Evolutionary conservation across 23 red algal species (phyloP), one percentile per base, ranked within the genome.

Genomic region (Chondrus crispus): DNA sequence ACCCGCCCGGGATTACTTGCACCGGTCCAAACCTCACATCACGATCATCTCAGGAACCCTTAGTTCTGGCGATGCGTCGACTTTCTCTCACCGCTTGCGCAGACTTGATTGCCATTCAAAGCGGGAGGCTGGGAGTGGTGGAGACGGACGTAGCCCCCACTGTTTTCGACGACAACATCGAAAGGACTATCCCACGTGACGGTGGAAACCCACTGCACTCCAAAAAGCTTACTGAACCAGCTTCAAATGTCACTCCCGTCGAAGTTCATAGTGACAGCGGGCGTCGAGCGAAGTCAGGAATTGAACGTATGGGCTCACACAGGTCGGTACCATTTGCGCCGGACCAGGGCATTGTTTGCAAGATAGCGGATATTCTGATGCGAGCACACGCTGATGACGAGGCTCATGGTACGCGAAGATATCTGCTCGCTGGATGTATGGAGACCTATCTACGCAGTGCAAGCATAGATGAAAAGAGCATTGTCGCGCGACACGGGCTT

Each of bases 371-470:
- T 62, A 50, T 90, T 47, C 72, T 78, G 24, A 90, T 62, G 50
- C 33, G 57, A 37, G 64, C 69, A 57, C 69, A 79, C 32, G 46
- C 71, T 44, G 39, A 55, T 37, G 69, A 79, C 39, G 72, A 78
- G 29, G 53, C 47, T 32, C 48, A 53, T 18, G 80, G 71, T 37
- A 81, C 72, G 20, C 70, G 87, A 68, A 69, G 87, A 16, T 78
- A 90, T 49, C 72, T 90, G 16, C n/a, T 90, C 36, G 78, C 87
- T 24, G 87, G 68, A 13, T 90, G 87, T 22, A 70, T 95, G 19
- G 93, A 95, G 74, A 85, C 76, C 16, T 95, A 72, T 68, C 74
- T 87, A 50, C 79, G 82, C 29, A 62, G 93, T n/a, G 93, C 93
- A 33, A 78, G 54, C 13, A 46, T 40, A 50, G 51, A 51, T 19